Conservation (phyloP, 2,329 filamentous ascomycete species). For the Fonsecaea monophora region DNA sequence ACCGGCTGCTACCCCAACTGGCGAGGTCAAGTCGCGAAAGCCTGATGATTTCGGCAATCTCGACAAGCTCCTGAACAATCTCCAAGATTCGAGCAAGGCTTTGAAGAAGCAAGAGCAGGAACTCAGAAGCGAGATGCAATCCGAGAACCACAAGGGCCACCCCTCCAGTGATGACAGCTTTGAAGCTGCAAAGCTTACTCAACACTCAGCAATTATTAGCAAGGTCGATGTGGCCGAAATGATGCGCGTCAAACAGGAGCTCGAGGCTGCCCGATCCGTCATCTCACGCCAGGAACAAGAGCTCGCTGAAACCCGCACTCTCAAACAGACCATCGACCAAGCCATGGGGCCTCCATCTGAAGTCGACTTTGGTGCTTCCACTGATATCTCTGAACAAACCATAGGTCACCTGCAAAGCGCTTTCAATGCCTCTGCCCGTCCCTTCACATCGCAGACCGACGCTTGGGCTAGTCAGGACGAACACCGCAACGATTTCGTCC, state of each 20-base stretch:
- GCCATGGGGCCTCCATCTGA: conserved; percentile 62
- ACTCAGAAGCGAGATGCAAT: conserved; percentile 42
- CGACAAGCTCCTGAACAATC: conserved; percentile 65
- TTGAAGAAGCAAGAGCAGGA: conserved; percentile 66
- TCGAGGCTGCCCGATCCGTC: conserved; percentile 63
- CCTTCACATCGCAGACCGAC: conserved; percentile 49
- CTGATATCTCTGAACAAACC: conserved; percentile 59
- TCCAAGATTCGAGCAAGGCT: conserved; percentile 73
- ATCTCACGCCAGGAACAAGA: conserved; percentile 68
- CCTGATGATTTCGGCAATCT: conserved; percentile 47
- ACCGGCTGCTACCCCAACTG: conserved; percentile 23
- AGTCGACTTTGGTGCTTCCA: conserved; percentile 55
- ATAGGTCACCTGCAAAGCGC: conserved; percentile 58
- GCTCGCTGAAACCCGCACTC: conserved; percentile 65
- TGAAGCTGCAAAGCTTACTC: conserved; percentile 35
- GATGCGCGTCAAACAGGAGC: conserved; percentile 62
- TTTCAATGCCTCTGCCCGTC: conserved; percentile 59
- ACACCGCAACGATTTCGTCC: conserved; percentile 52
- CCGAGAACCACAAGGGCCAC: conserved; percentile 34
- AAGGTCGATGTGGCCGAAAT: conserved; percentile 57
- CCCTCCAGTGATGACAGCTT: conserved; percentile 48
- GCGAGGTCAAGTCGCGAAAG: conserved; percentile 31
- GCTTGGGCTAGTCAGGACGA: conserved; percentile 54
- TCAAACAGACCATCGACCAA: conserved; percentile 67
- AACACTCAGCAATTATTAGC: conserved; percentile 24